These are phyloP conservation scores for Stemphylium lycopersici DNA, from an alignment of 2,329 filamentous ascomycete species.

Conservation along the genomic window DNA sequence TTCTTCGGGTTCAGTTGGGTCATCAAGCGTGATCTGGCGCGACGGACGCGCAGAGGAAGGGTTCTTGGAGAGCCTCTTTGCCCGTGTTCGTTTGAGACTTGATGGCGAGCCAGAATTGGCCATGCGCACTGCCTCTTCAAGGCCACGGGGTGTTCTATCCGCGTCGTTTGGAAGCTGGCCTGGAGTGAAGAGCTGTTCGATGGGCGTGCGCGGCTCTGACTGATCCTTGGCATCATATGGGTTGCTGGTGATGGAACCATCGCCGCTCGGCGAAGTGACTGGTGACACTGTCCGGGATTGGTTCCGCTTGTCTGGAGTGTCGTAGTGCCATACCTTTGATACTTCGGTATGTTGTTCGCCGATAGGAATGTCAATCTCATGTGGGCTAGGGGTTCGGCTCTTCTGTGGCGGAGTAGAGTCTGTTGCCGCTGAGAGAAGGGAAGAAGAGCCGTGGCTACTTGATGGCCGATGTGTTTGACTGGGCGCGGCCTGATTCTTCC, in stretches of 20 bases:
- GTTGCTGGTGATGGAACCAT: conserved; percentile 39
- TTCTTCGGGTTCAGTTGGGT: conserved; percentile 31
- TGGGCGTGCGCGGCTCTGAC: conserved; percentile 21
- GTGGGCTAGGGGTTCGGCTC: conserved; percentile 55
- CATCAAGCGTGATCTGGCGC: conserved; percentile 45
- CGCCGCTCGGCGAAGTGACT: conserved; percentile 47
- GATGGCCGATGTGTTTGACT: conserved; percentile 46
- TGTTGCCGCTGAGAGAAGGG: conserved; percentile 53
- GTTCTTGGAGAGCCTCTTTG: conserved; percentile 47
- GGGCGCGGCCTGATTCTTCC: conserved; percentile 59
- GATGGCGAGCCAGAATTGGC: conserved; percentile 41
- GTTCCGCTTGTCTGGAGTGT: conserved; percentile 39
- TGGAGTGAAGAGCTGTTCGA: conserved; percentile 21
- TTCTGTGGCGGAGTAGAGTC: conserved; percentile 44
- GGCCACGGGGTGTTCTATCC: conserved; percentile 43
- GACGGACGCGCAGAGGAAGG: conserved; percentile 37
- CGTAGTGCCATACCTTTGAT: conserved; percentile 54
- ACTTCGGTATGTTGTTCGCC: conserved; percentile 61
- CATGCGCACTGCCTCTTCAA: conserved; percentile 45
- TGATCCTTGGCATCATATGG: conserved; percentile 21
- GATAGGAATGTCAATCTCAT: conserved; percentile 66
- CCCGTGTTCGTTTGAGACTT: conserved; percentile 46
- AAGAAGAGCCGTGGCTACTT: conserved; percentile 61
- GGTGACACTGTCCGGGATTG: conserved; percentile 43
- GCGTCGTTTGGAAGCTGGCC: conserved; percentile 23